A percentile compares a stretch with the other conserved stretches of the same genome.
These are phyloP conservation scores for Mangifera indica DNA, from an alignment of 345 rosid species.

Conservation along the genomic window DNA sequence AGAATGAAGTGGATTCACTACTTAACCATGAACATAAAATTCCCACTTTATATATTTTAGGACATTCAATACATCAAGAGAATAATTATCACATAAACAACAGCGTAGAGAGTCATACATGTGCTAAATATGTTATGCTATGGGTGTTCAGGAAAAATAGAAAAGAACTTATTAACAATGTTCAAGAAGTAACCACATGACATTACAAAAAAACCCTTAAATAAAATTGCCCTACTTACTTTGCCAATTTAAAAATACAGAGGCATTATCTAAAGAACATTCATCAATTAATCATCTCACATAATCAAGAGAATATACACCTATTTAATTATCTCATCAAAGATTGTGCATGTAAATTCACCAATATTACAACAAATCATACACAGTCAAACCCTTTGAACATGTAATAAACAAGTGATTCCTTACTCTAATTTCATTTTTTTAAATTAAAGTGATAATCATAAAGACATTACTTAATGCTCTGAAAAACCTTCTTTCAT, in stretches of 20 bases:
- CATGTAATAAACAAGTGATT: background rate
- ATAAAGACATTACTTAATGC: background rate
- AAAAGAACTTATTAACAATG: background rate
- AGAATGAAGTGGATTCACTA: no score
- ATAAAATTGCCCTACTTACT: background rate
- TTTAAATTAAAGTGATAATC: background rate
- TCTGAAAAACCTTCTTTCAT: background rate
- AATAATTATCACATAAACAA: no score
- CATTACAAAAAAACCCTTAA: background rate
- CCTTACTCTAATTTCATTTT: constrained; percentile 2
- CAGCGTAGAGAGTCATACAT: no score
- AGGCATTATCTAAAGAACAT: background rate
- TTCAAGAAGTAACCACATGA: background rate
- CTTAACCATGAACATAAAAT: no score
- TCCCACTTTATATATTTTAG: no score
- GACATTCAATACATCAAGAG: no score
- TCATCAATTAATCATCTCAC: background rate
- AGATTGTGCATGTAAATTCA: background rate
- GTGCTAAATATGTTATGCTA: background rate
- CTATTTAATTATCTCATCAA: background rate
- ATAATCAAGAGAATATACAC: background rate
- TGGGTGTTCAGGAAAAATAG: background rate
- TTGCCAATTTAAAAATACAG: background rate
- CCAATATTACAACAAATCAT: background rate
- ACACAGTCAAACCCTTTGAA: background rate